These are phyloP conservation scores for Microsporum canis DNA, from an alignment of 2,329 filamentous ascomycete genomes.

Conservation along the genomic window DNA sequence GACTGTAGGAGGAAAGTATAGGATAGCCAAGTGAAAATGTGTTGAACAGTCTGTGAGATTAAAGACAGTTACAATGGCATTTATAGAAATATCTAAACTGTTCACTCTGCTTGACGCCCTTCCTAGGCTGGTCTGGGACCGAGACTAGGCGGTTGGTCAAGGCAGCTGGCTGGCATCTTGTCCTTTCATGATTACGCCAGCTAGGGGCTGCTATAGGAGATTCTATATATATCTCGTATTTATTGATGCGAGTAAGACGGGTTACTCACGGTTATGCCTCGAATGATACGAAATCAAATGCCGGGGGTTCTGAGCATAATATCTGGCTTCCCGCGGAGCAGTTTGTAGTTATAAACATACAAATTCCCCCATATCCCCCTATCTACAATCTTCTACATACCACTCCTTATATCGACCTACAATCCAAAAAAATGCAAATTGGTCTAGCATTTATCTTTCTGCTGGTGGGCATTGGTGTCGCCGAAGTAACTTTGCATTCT, in stretches of 20 bases:
- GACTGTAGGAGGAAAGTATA: not conserved
- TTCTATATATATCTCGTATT: not conserved
- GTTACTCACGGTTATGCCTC: not conserved
- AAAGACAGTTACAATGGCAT: not conserved
- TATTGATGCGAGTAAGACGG: not conserved
- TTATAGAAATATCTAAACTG: not conserved
- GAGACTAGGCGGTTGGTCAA: not conserved
- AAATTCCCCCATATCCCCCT: not conserved
- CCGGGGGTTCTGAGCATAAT: not conserved
- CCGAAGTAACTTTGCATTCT: not conserved
- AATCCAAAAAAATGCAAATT: not conserved
- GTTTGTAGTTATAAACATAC: not conserved
- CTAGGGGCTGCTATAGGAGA: not conserved
- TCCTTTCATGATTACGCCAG: not conserved
- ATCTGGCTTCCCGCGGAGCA: not conserved
- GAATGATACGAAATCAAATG: not conserved
- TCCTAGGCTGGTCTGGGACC: not conserved
- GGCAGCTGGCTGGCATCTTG: not conserved
- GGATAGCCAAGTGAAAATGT: not conserved
- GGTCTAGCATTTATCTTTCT: not conserved
- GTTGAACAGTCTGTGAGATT: not conserved
- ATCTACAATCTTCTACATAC: not conserved
- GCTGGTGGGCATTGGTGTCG: not conserved
- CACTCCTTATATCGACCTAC: not conserved
- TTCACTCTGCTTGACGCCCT: not conserved